These are phyloP conservation scores for Globisporangium ultimum DNA, from an alignment of 352 stramenopile genomes.

Conservation along the genomic window DNA sequence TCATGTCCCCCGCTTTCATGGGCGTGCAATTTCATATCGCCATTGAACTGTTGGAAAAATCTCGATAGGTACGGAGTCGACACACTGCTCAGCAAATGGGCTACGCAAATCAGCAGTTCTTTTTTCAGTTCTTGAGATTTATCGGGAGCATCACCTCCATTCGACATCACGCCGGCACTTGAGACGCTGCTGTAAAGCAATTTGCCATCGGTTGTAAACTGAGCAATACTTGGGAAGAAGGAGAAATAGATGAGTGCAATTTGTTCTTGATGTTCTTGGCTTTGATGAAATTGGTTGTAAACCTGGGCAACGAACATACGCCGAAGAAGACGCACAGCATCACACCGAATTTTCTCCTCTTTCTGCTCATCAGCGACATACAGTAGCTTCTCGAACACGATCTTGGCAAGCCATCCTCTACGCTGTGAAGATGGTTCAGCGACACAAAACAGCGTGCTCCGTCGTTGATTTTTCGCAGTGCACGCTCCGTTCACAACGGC, in stretches of 20 bases:
- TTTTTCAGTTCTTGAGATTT: constrained; percentile 39
- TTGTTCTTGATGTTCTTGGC: constrained; percentile 39
- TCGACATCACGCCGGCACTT: neutral
- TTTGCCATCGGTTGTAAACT: constrained; percentile 49
- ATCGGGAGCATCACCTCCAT: constrained; percentile 1
- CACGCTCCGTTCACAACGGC: constrained; percentile 48
- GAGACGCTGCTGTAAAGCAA: constrained; percentile 23
- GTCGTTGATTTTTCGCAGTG: neutral
- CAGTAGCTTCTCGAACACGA: constrained; percentile 51
- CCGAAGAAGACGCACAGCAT: constrained; percentile 47
- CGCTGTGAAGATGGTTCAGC: neutral
- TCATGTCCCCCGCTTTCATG: neutral
- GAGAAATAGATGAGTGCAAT: constrained; percentile 66
- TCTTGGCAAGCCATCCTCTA: constrained; percentile 44
- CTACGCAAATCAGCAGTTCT: constrained; percentile 61
- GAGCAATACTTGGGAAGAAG: constrained; percentile 36
- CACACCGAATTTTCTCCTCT: constrained; percentile 54
- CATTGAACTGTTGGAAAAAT: constrained; percentile 37
- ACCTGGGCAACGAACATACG: constrained; percentile 63
- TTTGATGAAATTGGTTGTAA: constrained; percentile 48
- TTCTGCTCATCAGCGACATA: constrained; percentile 51
- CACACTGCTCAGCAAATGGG: constrained; percentile 58
- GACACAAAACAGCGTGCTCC: neutral
- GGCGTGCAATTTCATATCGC: neutral
- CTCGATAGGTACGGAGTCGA: constrained; percentile 32